These are phyloP conservation scores for Fusarium camptoceras DNA, from an alignment of 2,329 filamentous ascomycete genomes.

Conservation along the genomic window DNA sequence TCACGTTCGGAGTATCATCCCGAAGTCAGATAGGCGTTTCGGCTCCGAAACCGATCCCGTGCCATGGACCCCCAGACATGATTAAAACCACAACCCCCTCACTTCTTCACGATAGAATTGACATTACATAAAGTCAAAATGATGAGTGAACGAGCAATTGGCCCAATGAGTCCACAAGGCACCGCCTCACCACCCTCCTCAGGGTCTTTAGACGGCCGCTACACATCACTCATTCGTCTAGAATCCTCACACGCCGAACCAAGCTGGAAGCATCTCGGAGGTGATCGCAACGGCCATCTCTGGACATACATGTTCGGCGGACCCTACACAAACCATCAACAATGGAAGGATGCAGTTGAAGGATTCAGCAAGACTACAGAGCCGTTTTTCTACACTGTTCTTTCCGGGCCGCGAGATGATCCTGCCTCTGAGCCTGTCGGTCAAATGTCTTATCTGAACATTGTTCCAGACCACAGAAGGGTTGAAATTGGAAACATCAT, in stretches of 20 bases:
- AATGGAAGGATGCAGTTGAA: constrained; percentile 38
- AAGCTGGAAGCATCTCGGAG: constrained; percentile 51
- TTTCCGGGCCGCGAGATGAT: constrained; percentile 48
- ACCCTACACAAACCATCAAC: constrained; percentile 34
- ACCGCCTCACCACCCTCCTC: constrained; percentile 34
- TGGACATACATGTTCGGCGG: constrained; percentile 53
- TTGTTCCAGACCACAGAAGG: constrained; percentile 59
- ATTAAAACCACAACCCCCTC: not conserved
- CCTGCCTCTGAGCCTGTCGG: constrained; percentile 54
- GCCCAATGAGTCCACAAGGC: constrained; percentile 31
- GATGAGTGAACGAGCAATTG: constrained; percentile 35
- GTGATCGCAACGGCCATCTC: constrained; percentile 46
- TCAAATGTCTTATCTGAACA: constrained; percentile 58
- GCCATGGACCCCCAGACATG: not conserved
- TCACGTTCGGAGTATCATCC: constrained; percentile 15
- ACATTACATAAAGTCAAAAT: not conserved
- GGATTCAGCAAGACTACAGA: constrained; percentile 48
- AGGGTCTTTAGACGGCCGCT: constrained; percentile 45
- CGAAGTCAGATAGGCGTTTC: constrained; percentile 8
- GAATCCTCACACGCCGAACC: constrained; percentile 43
- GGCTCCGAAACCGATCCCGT: constrained; percentile 1
- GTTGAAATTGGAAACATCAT: constrained; percentile 70
- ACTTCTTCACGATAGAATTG: not conserved
- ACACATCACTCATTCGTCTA: constrained; percentile 50
- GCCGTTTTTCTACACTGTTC: constrained; percentile 59